These are phyloP conservation scores for Aspergillus arachidicola DNA, from an alignment of 2,329 filamentous ascomycete genomes.

Conservation along the genomic window DNA sequence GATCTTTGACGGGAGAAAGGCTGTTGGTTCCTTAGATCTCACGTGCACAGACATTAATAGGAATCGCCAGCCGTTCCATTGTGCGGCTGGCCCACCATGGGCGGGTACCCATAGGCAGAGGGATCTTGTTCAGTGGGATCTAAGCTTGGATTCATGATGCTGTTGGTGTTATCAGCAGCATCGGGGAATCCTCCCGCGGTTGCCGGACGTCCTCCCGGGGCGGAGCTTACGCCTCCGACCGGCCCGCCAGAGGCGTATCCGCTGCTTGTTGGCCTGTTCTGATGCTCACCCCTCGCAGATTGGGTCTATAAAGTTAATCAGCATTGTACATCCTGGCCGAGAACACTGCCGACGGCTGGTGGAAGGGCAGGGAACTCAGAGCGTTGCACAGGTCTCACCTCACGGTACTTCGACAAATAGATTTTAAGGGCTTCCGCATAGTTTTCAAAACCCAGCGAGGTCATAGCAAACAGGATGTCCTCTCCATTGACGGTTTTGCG, in stretches of 20 bases:
- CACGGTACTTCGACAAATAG: conserved; percentile 94
- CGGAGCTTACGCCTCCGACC: conserved; percentile 36
- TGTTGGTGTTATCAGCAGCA: conserved; percentile 46
- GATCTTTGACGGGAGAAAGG: not conserved
- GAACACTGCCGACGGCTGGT: conserved; percentile 34
- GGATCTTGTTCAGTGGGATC: conserved; percentile 50
- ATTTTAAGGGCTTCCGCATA: conserved; percentile 98
- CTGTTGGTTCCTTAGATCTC: conserved; percentile 12
- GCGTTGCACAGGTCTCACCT: conserved; percentile 67
- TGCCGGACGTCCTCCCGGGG: conserved; percentile 34
- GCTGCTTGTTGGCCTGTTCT: conserved; percentile 58
- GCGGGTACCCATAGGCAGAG: conserved; percentile 48
- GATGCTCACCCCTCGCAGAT: conserved; percentile 70
- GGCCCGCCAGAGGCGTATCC: conserved; percentile 46
- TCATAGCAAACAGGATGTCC: conserved; percentile 99
- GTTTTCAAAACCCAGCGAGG: conserved; percentile 96
- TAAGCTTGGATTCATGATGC: conserved; percentile 47
- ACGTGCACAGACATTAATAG: conserved; percentile 34
- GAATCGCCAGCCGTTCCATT: conserved; percentile 51
- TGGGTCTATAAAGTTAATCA: conserved; percentile 66
- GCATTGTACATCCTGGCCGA: conserved; percentile 16
- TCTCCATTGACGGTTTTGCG: conserved; percentile 98
- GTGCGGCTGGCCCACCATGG: conserved; percentile 50
- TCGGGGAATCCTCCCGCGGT: conserved; percentile 39
- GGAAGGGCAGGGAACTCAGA: conserved; percentile 5